Base-by-base conservation (phyloP, 257 asterid species). In the Paraleonurus japonicus region DNA sequence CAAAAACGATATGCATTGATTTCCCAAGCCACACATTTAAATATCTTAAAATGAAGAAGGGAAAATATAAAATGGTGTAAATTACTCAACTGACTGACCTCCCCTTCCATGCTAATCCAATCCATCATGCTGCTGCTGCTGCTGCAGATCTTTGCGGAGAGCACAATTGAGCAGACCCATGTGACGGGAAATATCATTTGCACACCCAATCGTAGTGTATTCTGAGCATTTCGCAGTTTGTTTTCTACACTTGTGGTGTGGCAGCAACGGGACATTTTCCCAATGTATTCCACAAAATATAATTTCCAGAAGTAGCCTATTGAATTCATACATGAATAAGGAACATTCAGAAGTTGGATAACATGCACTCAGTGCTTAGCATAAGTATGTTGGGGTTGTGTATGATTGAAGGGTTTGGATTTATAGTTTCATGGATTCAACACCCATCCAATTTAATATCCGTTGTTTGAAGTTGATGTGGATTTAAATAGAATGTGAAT, bases 201-300 rank as follows among this genome's bases (percentile, higher is more conserved):
- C 32, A 70, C 15, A 54, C 65, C 16, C 41, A 65, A 63, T 53
- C 24, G 35, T 47, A 35, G 33, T 16, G 45, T 58, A 23, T 17
- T 28, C 54, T 30, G 33, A 48, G 76, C 65, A 60, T 33, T 60
- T 47, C 66, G 58, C 10, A 5, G 48, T 58, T 53, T 7, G 33
- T 26, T 75, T 17, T 75, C 82, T 82, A 86, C 0, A 72, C 83
- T 74, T 86, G 66, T 50, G 96, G 89, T 66, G 89, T 82, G 74
- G 95, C 91, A 23, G 88, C 88, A 71, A 89, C 88, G 0, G 98
- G 98, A 65, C 97, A 90, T 78, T 84, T 86, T 54, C 98, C 98
- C 80, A 94, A 61, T 26, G 98, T 94, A 75, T 89, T 94, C 97
- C 98, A 91, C 77, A 94, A 78, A 65, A 91, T 86, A 76, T 94